These are phyloP conservation scores for Durotheca rogersii DNA, from an alignment of 495 filamentous ascomycete species.

Conservation along the genomic window DNA sequence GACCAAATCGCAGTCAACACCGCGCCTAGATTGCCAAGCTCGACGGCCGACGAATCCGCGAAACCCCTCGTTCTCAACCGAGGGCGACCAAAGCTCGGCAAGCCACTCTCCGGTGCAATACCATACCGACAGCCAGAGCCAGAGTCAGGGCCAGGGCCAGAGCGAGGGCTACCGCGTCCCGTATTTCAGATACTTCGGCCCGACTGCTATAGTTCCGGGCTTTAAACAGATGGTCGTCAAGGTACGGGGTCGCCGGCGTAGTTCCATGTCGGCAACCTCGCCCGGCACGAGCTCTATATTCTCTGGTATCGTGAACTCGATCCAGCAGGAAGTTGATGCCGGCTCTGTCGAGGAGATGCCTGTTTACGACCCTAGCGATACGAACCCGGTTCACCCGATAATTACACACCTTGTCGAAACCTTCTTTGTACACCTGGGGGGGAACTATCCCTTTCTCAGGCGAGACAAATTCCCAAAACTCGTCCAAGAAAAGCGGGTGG, in stretches of 20 bases:
- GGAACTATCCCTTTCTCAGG: conserved; percentile 78
- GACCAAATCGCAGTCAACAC: conserved; percentile 33
- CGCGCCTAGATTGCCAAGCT: conserved; percentile 26
- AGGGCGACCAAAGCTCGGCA: conserved; percentile 44
- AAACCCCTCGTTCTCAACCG: conserved; percentile 43
- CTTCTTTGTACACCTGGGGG: conserved; percentile 77
- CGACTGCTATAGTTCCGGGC: conserved; percentile 86
- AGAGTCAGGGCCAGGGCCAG: conserved; percentile 46
- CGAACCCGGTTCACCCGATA: conserved; percentile 64
- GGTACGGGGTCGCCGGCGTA: conserved; percentile 54
- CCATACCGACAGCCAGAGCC: conserved; percentile 38
- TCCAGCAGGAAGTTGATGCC: conserved; percentile 45
- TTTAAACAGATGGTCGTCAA: conserved; percentile 90
- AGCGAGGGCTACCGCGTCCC: conserved; percentile 64
- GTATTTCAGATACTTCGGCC: conserved; percentile 85
- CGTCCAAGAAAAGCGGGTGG: conserved; percentile 74
- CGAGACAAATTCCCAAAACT: conserved; percentile 66
- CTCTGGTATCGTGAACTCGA: conserved; percentile 29
- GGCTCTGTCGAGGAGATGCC: conserved; percentile 68
- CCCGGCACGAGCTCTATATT: conserved; percentile 35
- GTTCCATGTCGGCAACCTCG: conserved; percentile 48
- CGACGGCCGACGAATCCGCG: conserved; percentile 27
- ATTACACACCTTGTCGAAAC: conserved; percentile 73
- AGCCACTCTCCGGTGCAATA: conserved; percentile 45
- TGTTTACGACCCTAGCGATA: conserved; percentile 72